Conservation (phyloP, 2,329 filamentous ascomycete species). For the Fusarium brevicatenulatum region DNA sequence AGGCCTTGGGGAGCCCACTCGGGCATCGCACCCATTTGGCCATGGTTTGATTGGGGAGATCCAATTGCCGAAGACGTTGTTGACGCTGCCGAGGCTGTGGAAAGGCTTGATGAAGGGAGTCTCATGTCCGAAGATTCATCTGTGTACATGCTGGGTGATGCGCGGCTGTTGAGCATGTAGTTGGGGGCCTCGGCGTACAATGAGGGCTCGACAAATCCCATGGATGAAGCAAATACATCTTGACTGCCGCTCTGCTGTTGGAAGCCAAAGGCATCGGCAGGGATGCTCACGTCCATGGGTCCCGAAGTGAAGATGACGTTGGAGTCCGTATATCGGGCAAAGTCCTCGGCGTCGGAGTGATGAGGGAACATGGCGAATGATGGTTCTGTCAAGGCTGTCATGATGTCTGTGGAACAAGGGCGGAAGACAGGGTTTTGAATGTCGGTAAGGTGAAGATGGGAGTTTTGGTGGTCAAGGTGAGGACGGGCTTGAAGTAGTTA, state of each 20-base stretch:
- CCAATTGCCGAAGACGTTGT: constrained; percentile 74
- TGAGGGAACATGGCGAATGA: constrained; percentile 45
- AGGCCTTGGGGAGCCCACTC: constrained; percentile 68
- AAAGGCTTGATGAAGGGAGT: constrained; percentile 67
- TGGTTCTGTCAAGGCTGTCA: constrained; percentile 47
- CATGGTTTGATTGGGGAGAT: constrained; percentile 72
- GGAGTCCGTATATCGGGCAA: constrained; percentile 58
- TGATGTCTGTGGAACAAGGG: constrained; percentile 31
- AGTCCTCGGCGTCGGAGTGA: constrained; percentile 52
- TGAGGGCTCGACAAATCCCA: constrained; percentile 57
- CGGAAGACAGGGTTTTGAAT: neutral
- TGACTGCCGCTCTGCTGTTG: constrained; percentile 50
- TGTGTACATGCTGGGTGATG: constrained; percentile 60
- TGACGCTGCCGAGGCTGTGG: constrained; percentile 69
- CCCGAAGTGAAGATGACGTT: constrained; percentile 53
- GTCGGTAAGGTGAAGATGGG: constrained; percentile 3
- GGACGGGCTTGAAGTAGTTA: constrained; percentile 28
- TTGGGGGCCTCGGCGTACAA: constrained; percentile 58
- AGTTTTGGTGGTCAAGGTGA: constrained; percentile 27
- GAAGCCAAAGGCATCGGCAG: constrained; percentile 57
- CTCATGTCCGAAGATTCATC: constrained; percentile 61
- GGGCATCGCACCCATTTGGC: constrained; percentile 65
- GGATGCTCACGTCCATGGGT: constrained; percentile 60
- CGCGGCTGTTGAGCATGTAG: constrained; percentile 58
- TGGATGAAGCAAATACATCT: constrained; percentile 48